Evolutionary conservation across 1,284 basidiomycete species (phyloP).

Genomic region (Rhodofomes roseus): DNA sequence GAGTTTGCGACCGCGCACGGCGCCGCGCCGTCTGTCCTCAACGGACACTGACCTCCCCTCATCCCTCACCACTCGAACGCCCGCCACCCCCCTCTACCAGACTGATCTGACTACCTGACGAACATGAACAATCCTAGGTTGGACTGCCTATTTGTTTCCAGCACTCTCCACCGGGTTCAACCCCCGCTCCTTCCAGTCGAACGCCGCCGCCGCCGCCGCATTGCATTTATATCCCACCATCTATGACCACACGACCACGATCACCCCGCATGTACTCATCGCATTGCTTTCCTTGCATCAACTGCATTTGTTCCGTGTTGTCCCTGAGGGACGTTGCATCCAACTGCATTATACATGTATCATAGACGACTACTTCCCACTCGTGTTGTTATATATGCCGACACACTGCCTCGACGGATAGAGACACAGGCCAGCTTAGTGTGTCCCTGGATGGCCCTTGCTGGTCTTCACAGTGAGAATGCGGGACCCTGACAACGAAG

Average conservation of each 20-base stretch:
- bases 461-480: too few relatives aligned
- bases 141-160: conserved; percentile 26
- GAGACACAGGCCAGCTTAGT: too few relatives aligned
- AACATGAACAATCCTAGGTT: conserved; percentile 17
- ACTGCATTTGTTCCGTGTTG: conserved; percentile 21
- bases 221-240: conserved; percentile 6
- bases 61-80: not conserved
- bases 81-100: not conserved
- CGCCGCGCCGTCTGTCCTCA: conserved; percentile 16
- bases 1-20: conserved; percentile 45
- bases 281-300: conserved; percentile 20
- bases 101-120: not conserved
- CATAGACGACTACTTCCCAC: not conserved
- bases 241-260: not conserved
- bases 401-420: too few relatives aligned
- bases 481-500: too few relatives aligned
- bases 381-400: not conserved
- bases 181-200: conserved; percentile 17
- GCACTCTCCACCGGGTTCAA: conserved; percentile 27
- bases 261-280: not conserved
- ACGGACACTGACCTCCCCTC: conserved; percentile 13
- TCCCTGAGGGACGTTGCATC: conserved; percentile 23
- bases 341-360: conserved; percentile 23
- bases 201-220: not conserved
- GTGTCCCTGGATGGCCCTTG: too few relatives aligned